Base-by-base conservation (phyloP, 2,329 filamentous ascomycete species). In the Lojkania enalia region DNA sequence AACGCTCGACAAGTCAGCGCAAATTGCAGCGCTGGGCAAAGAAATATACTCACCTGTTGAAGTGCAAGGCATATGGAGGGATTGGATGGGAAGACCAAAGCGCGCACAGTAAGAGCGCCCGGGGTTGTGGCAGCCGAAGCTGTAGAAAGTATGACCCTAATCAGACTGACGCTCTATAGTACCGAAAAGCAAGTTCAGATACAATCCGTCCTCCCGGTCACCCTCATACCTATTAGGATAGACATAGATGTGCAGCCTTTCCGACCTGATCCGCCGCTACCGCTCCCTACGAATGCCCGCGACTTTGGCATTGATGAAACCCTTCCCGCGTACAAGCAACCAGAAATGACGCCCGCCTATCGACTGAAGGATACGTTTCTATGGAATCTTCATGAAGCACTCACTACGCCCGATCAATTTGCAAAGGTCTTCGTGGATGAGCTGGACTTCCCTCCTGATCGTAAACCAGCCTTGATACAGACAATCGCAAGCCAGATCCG, bases 371-470 rank as follows among this genome's bases (percentile, higher is more conserved):
- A 99, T 60, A 87, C 88, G n/a, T 97, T 99, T 61, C 74, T 96
- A 40, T 99, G 94, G 94, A 99, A 99, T 61, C 78, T 99, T 12
- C 92, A 97, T 71, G 94, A 99, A 74, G 88, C 89, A 0, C 77
- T 96, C 46, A 88, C 91, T 39, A 99, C 94, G 0, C 95, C 94
- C 1, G 94, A 99, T 64, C 88, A 95, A 63, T 99, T 97, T 66
- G 94, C 94, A n/a, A 82, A 87, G 58, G 84, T 81, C 1, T 83
- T 97, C 55, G 91, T 95, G 1, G 89, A 95, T 54, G 94, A 99
- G 66, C 79, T 99, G 31, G 94, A 99, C 66, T 81, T 99, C 31
- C 92, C 92, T 3, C 86, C 88, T 49, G 81, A 86, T 31, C 64
- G 74, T 20, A 78, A 77, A 39, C 78, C 79, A 13, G 71, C 76